Evolutionary conservation across 2,329 filamentous ascomycete genomes (phyloP), one percentile per base, ranked within the genome.

Genomic region (Alternaria consortialis): DNA sequence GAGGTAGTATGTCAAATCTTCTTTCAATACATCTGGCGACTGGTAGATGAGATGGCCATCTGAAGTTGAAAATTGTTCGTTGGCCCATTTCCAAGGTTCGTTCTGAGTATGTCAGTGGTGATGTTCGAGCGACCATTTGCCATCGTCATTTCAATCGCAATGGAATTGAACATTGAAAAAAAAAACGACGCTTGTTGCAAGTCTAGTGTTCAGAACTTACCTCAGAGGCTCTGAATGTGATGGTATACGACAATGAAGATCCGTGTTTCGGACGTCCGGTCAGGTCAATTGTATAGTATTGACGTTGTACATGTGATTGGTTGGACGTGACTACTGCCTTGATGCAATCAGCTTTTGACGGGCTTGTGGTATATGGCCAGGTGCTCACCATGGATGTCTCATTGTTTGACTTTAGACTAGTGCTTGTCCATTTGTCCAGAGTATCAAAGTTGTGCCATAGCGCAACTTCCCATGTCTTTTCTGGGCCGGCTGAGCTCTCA

Each of bases 381-480:
- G 39, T 27, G 23, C 66, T 56, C 72, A 77, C 74, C 50, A 75
- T 51, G 23, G 64, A 65, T 46, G 70, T 62, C 39, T 73, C 67
- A 12, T 69, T 63, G 5, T 74, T 74, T 32, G 76, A 70, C 53
- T 87, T 82, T 3, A 95, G 80, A 27, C 80, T 80, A 17, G 87
- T 81, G 23, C 73, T 90, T 85, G 73, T 80, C 86, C 83, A 94
- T 81, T 78, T 79, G 62, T 88, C 85, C 83, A 66, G 83, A 36
- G 76, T 82, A 27, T 80, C 75, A 53, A 86, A 85, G 68, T 90
- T 88, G 64, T 92, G 87, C 92, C 93, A 97, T 7, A 96, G 79
- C 15, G 87, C 86, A 32, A 93, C 86, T 68, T 95, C 86, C 90
- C 91, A 95, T 20, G 83, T 71, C 62, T 85, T 80, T 7, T 83